A percentile compares a stretch with the other conserved stretches of the same genome.
Conservation (phyloP, 768 basidiomycete species). For the Daedalea quercina region DNA sequence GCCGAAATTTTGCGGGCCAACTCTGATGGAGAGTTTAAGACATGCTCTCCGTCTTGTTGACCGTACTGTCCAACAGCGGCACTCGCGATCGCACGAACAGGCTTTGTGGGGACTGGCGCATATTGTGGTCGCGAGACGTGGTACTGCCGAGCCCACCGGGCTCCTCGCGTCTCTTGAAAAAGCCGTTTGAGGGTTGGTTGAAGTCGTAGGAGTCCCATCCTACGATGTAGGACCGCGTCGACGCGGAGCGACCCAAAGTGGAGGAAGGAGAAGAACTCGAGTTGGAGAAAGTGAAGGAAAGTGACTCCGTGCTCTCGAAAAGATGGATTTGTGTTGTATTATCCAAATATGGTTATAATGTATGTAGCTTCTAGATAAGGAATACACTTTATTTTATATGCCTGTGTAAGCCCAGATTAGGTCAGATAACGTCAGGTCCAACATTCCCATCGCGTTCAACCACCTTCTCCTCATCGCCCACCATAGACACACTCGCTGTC, state of each 20-base stretch:
- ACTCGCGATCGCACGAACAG: constrained; percentile 60
- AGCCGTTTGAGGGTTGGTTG: constrained; percentile 12
- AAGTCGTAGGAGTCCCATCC: constrained; percentile 17
- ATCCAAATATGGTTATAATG: too few species aligned
- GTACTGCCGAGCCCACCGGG: constrained; percentile 29
- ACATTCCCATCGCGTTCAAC: too few species aligned
- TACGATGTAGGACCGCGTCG: constrained; percentile 1
- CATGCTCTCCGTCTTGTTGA: constrained; percentile 44
- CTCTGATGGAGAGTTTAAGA: constrained; percentile 91
- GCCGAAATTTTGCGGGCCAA: constrained; percentile 91
- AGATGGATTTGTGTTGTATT: too few species aligned
- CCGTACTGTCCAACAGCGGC: constrained; percentile 68
- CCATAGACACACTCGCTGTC: too few species aligned
- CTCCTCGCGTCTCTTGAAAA: constrained; percentile 4
- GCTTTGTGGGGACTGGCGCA: constrained; percentile 37
- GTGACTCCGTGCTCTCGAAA: not conserved
- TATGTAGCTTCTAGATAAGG: too few species aligned
- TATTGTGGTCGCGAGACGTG: constrained; percentile 36
- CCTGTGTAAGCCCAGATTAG: too few species aligned
- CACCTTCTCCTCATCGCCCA: too few species aligned
- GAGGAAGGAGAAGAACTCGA: not conserved
- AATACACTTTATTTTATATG: too few species aligned
- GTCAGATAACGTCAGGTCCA: too few species aligned
- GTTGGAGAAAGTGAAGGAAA: not conserved
- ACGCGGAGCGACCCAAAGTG: not conserved